Evolutionary conservation across 768 basidiomycete genomes (phyloP).

Genomic region (Podaxis sp.): DNA sequence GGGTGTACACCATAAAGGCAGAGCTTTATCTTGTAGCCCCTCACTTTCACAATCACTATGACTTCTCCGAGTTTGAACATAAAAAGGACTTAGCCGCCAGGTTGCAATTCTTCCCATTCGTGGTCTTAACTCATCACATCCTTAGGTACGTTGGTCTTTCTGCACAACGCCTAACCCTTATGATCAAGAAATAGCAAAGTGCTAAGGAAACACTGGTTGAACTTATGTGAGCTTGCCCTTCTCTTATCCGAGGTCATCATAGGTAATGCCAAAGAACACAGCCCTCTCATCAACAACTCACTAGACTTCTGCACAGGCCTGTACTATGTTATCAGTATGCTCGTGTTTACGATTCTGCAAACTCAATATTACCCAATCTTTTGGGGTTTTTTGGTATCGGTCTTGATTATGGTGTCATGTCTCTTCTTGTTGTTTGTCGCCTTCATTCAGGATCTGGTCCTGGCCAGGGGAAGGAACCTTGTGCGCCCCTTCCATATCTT

Average conservation of each 20-base stretch:
- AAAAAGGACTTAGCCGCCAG: too few relatives aligned
- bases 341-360: not conserved
- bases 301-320: not conserved
- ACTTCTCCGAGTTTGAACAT: too few relatives aligned
- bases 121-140: too few relatives aligned
- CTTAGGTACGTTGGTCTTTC: too few relatives aligned
- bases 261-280: not conserved
- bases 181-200: too few relatives aligned
- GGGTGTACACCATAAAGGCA: too few relatives aligned
- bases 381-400: not conserved
- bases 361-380: not conserved
- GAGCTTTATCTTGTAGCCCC: too few relatives aligned
- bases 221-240: not conserved
- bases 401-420: not conserved
- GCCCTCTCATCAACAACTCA: not conserved
- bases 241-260: not conserved
- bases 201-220: not conserved
- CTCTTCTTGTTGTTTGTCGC: not conserved
- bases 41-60: too few relatives aligned
- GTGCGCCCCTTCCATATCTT: not conserved
- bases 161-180: too few relatives aligned
- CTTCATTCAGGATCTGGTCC: not conserved
- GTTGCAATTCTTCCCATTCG: too few relatives aligned
- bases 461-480: not conserved
- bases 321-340: not conserved